Conservation (phyloP, 2,329 filamentous ascomycete genomes). For the Cladophialophora exuberans region DNA sequence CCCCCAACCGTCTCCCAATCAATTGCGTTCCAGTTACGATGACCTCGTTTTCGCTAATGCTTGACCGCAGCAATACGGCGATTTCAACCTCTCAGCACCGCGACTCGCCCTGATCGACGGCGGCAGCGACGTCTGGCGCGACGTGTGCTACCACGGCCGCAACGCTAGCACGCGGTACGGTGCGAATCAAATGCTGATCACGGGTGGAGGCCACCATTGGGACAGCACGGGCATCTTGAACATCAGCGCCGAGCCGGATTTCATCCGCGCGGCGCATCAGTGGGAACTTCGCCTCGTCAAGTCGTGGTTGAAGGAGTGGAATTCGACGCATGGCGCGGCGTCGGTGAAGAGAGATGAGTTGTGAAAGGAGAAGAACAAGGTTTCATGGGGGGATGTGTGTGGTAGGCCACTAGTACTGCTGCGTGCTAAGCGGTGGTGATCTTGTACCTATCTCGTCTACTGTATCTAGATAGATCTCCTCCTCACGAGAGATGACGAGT, state of each 20-base stretch:
- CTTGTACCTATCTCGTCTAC: no score
- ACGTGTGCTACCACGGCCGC: constrained; percentile 55
- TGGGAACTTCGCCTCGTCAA: constrained; percentile 56
- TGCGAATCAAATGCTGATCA: constrained; percentile 55
- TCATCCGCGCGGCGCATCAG: constrained; percentile 54
- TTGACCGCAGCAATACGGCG: no score
- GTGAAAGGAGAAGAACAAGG: neutral
- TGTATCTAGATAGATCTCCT: no score
- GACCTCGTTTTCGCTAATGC: no score
- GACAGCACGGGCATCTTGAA: constrained; percentile 51
- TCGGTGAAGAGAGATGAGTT: constrained; percentile 23
- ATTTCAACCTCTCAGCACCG: constrained; percentile 50
- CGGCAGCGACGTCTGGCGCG: constrained; percentile 57
- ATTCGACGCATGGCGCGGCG: constrained; percentile 10
- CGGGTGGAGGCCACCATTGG: constrained; percentile 58
- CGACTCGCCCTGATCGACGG: constrained; percentile 58
- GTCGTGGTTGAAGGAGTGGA: constrained; percentile 39
- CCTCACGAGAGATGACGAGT: no score
- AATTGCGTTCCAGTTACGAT: no score
- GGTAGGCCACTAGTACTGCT: no score
- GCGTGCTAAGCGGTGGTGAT: no score
- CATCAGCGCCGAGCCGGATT: constrained; percentile 53
- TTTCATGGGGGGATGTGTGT: neutral
- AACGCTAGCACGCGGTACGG: constrained; percentile 46
- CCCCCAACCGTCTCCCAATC: no score